phyloP scores from a whole-genome alignment of 495 filamentous ascomycete species.

The Symbiotaphrina buchneri region DNA sequence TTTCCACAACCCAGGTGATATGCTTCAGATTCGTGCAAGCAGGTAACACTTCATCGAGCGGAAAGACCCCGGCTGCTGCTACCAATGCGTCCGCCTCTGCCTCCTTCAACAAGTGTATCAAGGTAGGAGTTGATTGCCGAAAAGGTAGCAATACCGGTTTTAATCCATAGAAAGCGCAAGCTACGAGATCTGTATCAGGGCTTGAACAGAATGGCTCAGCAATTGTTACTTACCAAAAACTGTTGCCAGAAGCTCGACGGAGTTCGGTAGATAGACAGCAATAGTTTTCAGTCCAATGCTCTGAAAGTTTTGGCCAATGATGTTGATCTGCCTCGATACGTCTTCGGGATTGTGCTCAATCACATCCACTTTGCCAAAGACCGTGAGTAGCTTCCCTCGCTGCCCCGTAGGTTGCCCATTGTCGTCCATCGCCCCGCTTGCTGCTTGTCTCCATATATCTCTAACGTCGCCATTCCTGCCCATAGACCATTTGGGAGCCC shows the following conservation, averaged over 20 bases:
- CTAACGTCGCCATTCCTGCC: slow-evolving; percentile 78
- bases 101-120: slow-evolving; percentile 46
- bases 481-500: slow-evolving; percentile 55
- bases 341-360: slow-evolving; percentile 47
- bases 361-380: slow-evolving; percentile 51
- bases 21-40: slow-evolving; percentile 46
- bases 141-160: slow-evolving; percentile 70
- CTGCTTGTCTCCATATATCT: slow-evolving; percentile 71
- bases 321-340: slow-evolving; percentile 66
- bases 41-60: slow-evolving; percentile 48
- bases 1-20: slow-evolving; percentile 83
- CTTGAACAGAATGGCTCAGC: background rate
- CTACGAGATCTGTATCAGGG: slow-evolving; percentile 11
- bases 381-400: slow-evolving; percentile 57
- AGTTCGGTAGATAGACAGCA: slow-evolving; percentile 84
- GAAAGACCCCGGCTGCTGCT: slow-evolving; percentile 69
- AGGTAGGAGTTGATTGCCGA: slow-evolving; percentile 36
- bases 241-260: slow-evolving; percentile 57
- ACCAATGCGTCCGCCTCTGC: slow-evolving; percentile 61
- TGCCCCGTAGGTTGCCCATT: slow-evolving; percentile 33
- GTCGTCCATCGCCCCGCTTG: slow-evolving; percentile 35
- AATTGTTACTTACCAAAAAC: slow-evolving; percentile 32
- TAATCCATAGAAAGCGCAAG: slow-evolving; percentile 59
- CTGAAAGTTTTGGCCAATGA: slow-evolving; percentile 58
- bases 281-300: slow-evolving; percentile 48